Evolutionary conservation across 306 rosid genomes (phyloP).

Genomic region (Cajanus cajan): DNA sequence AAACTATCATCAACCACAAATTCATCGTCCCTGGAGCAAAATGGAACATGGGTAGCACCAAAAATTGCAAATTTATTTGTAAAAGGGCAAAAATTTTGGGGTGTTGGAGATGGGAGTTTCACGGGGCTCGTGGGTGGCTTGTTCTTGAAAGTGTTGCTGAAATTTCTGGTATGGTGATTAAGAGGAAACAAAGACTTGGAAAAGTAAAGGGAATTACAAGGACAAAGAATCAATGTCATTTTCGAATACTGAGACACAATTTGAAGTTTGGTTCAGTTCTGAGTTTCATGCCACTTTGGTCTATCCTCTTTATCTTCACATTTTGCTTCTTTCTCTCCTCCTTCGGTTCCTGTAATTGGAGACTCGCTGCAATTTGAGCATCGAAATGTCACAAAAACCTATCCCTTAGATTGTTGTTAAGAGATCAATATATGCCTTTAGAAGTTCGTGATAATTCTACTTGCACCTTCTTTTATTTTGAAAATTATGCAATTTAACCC

Average conservation of each 20-base stretch:
- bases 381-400: no score
- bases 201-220: conserved; percentile 45
- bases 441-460: no score
- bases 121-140: conserved; percentile 9
- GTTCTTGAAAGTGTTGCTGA: conserved; percentile 19
- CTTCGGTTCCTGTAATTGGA: not conserved
- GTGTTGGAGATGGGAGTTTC: conserved; percentile 21
- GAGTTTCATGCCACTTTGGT: not conserved
- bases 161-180: not conserved
- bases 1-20: conserved; percentile 38
- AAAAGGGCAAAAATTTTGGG: conserved; percentile 6
- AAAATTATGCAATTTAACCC: no score
- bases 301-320: not conserved
- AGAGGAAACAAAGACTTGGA: conserved; percentile 18
- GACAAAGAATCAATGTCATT: conserved; percentile 48
- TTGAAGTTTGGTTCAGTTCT: not conserved
- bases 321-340: not conserved
- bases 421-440: no score
- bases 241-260: not conserved
- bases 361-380: no score
- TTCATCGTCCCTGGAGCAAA: conserved; percentile 51
- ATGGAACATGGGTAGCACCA: conserved; percentile 36
- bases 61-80: conserved; percentile 36
- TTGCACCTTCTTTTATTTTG: no score
- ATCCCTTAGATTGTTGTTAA: no score